phyloP scores from a whole-genome alignment of 1,284 basidiomycete species.

The Ustilago loliicola region DNA sequence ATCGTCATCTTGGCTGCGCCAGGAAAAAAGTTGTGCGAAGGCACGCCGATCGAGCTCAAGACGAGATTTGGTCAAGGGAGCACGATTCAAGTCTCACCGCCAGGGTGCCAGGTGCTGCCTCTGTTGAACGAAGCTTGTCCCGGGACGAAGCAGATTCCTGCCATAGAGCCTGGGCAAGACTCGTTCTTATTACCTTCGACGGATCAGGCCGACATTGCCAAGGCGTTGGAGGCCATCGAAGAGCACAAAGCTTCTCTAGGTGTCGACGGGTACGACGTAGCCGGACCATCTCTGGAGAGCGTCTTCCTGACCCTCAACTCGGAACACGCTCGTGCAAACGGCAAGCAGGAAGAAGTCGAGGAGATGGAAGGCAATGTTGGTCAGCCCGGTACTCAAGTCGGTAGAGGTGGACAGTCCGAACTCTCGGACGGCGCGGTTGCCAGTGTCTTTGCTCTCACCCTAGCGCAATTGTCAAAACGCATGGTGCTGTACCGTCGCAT shows the following conservation, averaged over 20 bases:
- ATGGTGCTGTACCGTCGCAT: conserved; percentile 77
- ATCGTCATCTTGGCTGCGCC: conserved; percentile 82
- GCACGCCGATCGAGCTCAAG: conserved; percentile 81
- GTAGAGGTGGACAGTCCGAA: conserved; percentile 58
- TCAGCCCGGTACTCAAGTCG: conserved; percentile 3
- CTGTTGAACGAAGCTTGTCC: conserved; percentile 23
- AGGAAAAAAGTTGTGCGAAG: conserved; percentile 80
- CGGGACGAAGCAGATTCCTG: conserved; percentile 71
- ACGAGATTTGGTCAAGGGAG: conserved; percentile 81
- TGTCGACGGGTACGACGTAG: conserved; percentile 77
- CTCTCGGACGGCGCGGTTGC: conserved; percentile 75
- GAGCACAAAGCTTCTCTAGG: conserved; percentile 71
- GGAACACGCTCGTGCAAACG: conserved; percentile 66
- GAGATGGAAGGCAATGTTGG: conserved; percentile 42
- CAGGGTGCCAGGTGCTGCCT: conserved; percentile 10
- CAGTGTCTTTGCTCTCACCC: conserved; percentile 76
- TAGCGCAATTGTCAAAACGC: conserved; percentile 82
- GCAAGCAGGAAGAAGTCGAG: conserved; percentile 36
- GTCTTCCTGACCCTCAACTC: conserved; percentile 80
- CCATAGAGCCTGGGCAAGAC: conserved; percentile 28
- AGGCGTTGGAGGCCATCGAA: conserved; percentile 76
- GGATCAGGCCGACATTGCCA: conserved; percentile 73
- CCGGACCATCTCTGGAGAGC: conserved; percentile 82
- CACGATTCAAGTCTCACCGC: conserved; percentile 71
- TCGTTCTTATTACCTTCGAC: conserved; percentile 70